These are phyloP conservation scores for Sutorius australiensis DNA, from an alignment of 768 basidiomycete species.

Conservation along the genomic window DNA sequence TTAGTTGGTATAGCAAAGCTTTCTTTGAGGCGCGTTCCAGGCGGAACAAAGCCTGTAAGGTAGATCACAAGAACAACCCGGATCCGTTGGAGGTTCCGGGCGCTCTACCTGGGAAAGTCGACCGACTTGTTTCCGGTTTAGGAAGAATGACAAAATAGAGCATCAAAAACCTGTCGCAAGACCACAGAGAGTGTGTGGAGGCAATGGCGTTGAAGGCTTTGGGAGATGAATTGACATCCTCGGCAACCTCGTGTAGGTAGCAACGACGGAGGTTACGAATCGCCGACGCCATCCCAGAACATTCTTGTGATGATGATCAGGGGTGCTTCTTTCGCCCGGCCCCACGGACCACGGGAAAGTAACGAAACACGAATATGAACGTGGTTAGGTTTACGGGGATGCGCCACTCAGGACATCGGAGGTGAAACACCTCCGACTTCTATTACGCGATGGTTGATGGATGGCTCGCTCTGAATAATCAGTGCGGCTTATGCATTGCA, in stretches of 20 bases:
- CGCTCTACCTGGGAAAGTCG: neutral
- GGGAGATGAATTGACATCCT: neutral
- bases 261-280: constrained; percentile 17
- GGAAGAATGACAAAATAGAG: neutral
- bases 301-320: neutral
- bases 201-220: neutral
- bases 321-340: constrained; percentile 10
- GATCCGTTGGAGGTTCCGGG: neutral
- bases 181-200: neutral
- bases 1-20: neutral
- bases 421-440: constrained; percentile 24
- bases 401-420: constrained; percentile 16
- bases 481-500: neutral
- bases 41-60: neutral
- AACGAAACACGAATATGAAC: neutral
- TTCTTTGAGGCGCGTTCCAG: neutral
- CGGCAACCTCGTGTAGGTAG: constrained; percentile 6
- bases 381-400: neutral
- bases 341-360: neutral
- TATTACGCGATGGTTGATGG: constrained; percentile 9
- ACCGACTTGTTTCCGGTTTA: constrained; percentile 11
- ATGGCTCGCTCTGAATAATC: neutral
- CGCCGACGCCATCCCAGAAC: constrained; percentile 15
- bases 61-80: neutral
- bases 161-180: neutral